A percentile compares a stretch with the other conserved stretches of the same genome.
phyloP scores from a whole-genome alignment of 2,329 filamentous ascomycete genomes.

The Trichoderma aggressivum region DNA sequence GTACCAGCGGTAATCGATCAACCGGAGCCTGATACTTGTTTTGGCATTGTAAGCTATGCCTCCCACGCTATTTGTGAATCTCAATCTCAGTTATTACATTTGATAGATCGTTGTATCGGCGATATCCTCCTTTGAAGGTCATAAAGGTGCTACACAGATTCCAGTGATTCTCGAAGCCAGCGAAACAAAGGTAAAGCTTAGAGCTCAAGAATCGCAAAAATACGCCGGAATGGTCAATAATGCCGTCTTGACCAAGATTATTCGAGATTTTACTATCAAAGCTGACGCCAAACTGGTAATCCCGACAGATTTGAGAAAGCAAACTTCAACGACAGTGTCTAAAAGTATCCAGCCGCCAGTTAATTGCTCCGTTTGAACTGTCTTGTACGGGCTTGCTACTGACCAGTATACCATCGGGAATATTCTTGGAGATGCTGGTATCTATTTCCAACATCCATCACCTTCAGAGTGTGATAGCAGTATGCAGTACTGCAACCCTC shows the following conservation, averaged over 20 bases:
- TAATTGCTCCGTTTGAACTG: neutral
- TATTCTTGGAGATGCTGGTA: neutral
- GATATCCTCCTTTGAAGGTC: neutral
- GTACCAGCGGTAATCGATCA: neutral
- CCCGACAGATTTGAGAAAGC: neutral
- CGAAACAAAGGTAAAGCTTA: neutral
- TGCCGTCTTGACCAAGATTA: neutral
- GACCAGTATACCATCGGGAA: neutral
- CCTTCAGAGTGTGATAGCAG: neutral
- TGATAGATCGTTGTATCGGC: neutral
- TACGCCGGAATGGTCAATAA: neutral
- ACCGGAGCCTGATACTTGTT: neutral
- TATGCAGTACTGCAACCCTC: neutral
- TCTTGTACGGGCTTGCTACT: neutral
- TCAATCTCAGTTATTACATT: no score
- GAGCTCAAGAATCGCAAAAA: neutral
- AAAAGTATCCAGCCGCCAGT: neutral
- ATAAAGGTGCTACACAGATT: neutral
- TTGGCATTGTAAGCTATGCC: neutral
- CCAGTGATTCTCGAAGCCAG: neutral
- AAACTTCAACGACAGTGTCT: neutral
- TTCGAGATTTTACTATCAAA: neutral
- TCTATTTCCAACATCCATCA: neutral
- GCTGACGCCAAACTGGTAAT: neutral
- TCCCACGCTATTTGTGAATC: no score